A percentile compares a stretch with the other conserved stretches of the same genome.
Conservation (phyloP, 257 asterid species). For the Datura wrightii region DNA sequence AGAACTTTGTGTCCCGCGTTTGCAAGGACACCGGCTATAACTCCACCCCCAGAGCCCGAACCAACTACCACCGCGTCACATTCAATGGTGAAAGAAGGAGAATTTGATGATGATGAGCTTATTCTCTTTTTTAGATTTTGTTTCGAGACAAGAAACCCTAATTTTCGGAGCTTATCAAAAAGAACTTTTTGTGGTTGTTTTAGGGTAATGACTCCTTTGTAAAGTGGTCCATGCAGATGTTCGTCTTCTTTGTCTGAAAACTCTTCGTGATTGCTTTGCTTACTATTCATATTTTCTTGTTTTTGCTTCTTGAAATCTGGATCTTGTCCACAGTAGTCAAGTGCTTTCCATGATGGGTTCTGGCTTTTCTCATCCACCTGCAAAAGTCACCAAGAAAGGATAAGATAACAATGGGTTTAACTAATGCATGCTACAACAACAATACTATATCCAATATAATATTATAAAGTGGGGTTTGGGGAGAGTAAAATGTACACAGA, state of each 20-base stretch:
- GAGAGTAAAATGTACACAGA: too few relatives aligned
- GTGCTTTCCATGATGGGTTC: slow-evolving; percentile 77
- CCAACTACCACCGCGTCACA: slow-evolving; percentile 90
- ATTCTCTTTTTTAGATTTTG: neutral
- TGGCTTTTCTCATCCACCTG: slow-evolving; percentile 68
- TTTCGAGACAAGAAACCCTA: slow-evolving; percentile 57
- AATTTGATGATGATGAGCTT: slow-evolving; percentile 15
- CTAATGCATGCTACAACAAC: too few relatives aligned
- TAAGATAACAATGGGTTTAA: neutral
- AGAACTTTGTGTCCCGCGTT: slow-evolving; percentile 77
- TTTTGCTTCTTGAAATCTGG: slow-evolving; percentile 38
- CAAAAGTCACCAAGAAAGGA: neutral
- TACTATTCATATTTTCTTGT: slow-evolving; percentile 7
- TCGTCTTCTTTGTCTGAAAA: neutral
- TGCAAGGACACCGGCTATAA: slow-evolving; percentile 83
- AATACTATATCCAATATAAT: too few relatives aligned
- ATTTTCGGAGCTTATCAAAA: slow-evolving; percentile 42
- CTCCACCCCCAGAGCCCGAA: slow-evolving; percentile 96
- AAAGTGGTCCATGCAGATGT: slow-evolving; percentile 52
- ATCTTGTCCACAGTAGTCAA: slow-evolving; percentile 79
- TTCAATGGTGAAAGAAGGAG: slow-evolving; percentile 52
- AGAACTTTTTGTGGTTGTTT: slow-evolving; percentile 42
- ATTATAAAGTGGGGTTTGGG: too few relatives aligned
- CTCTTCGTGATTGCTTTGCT: neutral
- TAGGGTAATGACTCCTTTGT: slow-evolving; percentile 54